These are phyloP conservation scores for Mortierella sp. DNA, from an alignment of 371 early-diverging fungal genomes.

Conservation along the genomic window DNA sequence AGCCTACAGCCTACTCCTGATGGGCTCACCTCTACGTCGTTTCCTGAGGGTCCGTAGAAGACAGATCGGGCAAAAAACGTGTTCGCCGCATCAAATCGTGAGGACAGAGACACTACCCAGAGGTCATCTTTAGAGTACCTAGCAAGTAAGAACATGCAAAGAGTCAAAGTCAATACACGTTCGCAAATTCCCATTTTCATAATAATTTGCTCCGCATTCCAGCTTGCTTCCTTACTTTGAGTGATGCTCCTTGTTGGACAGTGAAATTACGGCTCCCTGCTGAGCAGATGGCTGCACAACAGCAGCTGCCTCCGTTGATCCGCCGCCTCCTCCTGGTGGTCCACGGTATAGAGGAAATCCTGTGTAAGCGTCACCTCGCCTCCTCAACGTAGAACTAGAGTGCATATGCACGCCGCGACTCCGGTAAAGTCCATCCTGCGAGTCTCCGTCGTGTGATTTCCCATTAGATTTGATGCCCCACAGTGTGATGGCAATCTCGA, in stretches of 20 bases:
- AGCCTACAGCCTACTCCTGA: not conserved
- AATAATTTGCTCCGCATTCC: not conserved
- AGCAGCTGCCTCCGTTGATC: not conserved
- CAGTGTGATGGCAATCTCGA: conserved; percentile 49
- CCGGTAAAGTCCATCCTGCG: conserved; percentile 33
- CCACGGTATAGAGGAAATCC: conserved; percentile 42
- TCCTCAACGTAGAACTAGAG: conserved; percentile 30
- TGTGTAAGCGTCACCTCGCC: conserved; percentile 37
- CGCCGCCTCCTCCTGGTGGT: not conserved
- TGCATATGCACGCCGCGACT: conserved; percentile 47
- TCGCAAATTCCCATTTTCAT: too few species aligned
- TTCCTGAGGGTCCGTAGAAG: conserved; percentile 73
- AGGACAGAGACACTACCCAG: conserved; percentile 71
- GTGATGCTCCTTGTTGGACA: conserved; percentile 63
- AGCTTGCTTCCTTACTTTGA: conserved; percentile 56
- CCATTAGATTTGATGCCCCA: conserved; percentile 34
- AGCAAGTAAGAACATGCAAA: not conserved
- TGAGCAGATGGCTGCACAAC: conserved; percentile 13
- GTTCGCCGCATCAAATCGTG: conserved; percentile 62
- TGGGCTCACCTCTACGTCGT: conserved; percentile 61
- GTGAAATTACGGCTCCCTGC: conserved; percentile 40
- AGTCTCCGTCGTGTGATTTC: conserved; percentile 15
- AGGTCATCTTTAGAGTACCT: conserved; percentile 69
- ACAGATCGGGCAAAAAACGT: conserved; percentile 70
- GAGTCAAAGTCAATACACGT: not conserved